Base-by-base conservation (phyloP, 2,329 filamentous ascomycete genomes). In the Allantophomopsis cytisporea region DNA sequence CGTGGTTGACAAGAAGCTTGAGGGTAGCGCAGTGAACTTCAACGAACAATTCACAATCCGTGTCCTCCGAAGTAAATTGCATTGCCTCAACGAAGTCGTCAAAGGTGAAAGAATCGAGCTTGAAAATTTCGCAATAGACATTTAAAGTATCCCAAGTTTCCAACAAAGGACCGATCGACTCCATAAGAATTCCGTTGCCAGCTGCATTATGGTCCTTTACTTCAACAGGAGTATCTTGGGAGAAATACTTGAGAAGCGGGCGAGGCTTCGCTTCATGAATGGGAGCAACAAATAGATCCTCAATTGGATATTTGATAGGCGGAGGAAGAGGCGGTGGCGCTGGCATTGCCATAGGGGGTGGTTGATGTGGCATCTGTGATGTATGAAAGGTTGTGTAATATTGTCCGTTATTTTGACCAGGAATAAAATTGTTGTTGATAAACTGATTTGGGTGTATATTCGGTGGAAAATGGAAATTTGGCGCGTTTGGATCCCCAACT, bases 71-170 rank as follows among this genome's bases (percentile, higher is more conserved):
- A 0, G 82, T 73, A 42, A 88, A 80, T 37, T 79, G 72, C 68
- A 98, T 78, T 0, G 88, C 82, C 55, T 96, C 83, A 4, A 94
- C 70, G 52, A 88, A 96, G 57, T 98, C 91, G 56, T 98, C 91
- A 52, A 96, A 93, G 0, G 89, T 96, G 55, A 98, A 98, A 0
- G 89, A 96, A 58, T 98, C 91, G 18, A 98, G 69, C 53, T 85
- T 76, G 54, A 94, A 94, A 14, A 95, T 81, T 53, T 94, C 86
- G 54, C 87, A 94, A 55, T 95, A 95, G n/a, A 98, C 89, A 52
- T 95, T 98, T 28, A 98, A 69, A 0, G 88, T 95, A 51, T 95
- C 87, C 91, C 91, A 98, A 0, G 84, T 85, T 60, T 95, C 89
- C 17, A 98, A 63, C 13, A 96, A 64, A 2, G 77, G 71, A 0